Evolutionary conservation across 345 rosid genomes (phyloP), one percentile per base, ranked within the genome.

Genomic region (Salix purpurea): DNA sequence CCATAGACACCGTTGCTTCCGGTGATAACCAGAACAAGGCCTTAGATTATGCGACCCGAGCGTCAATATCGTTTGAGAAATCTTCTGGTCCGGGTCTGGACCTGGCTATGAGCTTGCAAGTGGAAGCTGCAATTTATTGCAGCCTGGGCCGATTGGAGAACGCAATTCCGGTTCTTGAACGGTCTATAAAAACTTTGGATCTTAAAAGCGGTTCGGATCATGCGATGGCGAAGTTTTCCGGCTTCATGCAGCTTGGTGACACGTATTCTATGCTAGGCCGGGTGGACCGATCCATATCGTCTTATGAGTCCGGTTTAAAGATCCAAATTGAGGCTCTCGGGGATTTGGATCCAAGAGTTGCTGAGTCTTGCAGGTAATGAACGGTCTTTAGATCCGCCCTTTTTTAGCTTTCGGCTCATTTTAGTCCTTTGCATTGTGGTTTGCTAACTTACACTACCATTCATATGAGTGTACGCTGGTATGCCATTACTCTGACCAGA

Each of bases 241-340:
- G 88, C 64, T 80, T 65, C 7, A 83, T 86, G 91, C 88, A 86
- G 77, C 85, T 88, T 1, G 91, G 91, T 1, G 91, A 88, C 69
- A 86, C 88, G 70, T 88, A 73, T 74, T 82, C 86, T 0, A 77
- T 83, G 79, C 75, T 86, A 69, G 89, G 91, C n/a, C 83, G 77
- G 19, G 21, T 84, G 75, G 89, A 86, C 14, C 79, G 70, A 34
- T 85, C 91, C 82, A 81, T 83, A 54, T 58, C 72, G 40, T 86
- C 85, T 70, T 88, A 88, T 28, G 85, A 78, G 48, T 76, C 78
- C 60, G 89, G 87, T 74, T 76, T 88, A 69, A 69, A 68, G 78
- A 78, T 84, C 81, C 91, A 88, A 75, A 83, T 83, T 39, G 84
- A 85, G 50, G 81, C 86, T 58, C 79, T 86, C 21, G 88, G 89